Evolutionary conservation across 768 basidiomycete species (phyloP), one percentile per base, ranked within the genome.

Genomic region (Tricholoma saponaceum): DNA sequence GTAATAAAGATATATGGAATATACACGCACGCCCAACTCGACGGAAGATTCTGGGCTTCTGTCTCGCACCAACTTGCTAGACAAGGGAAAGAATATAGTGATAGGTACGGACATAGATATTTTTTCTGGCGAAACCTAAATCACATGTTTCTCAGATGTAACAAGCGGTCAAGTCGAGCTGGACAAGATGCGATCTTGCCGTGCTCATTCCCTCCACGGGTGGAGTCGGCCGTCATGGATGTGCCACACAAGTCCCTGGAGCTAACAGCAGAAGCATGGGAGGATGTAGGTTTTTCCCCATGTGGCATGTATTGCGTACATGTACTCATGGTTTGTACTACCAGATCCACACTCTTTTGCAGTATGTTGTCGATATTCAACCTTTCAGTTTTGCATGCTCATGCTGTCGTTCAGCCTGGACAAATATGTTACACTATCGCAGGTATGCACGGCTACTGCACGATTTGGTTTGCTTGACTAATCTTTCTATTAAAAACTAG

Each of bases 261-360:
- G 7, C 26, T 16, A 14, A 12, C 47, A 12, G 28, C 16, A 8
- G 26, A 30, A 49, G 26, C 26, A 28, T 50, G 26, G 47, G 26
- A 50, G 12, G 47, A 50, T 16, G 47, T 50, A 30, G 7, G 47
- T 50, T 28, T 26, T 28, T 4, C n/a, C 3, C 26, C 6, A 9
- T 18, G 26, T 8, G 7, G 18, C 9, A 30, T 18, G 7, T n/a
- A 16, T 18, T 8, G 4, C 4, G n/a, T 10, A 16, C n/a, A 30
- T 35, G 32, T 37, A 52, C 13, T 47, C 6, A 43, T 20, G 22
- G 37, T 23, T n/a, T 49, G 3, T 23, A 28, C 8, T 52, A 23
- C 22, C 52, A 86, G 83, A 71, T 86, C 8, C 84, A 87, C 61
- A 74, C 80, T 1, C 74, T 86, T 23, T 74, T 86, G n/a, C 77